Evolutionary conservation across 768 basidiomycete genomes (phyloP).

Genomic region (Russula earlei): DNA sequence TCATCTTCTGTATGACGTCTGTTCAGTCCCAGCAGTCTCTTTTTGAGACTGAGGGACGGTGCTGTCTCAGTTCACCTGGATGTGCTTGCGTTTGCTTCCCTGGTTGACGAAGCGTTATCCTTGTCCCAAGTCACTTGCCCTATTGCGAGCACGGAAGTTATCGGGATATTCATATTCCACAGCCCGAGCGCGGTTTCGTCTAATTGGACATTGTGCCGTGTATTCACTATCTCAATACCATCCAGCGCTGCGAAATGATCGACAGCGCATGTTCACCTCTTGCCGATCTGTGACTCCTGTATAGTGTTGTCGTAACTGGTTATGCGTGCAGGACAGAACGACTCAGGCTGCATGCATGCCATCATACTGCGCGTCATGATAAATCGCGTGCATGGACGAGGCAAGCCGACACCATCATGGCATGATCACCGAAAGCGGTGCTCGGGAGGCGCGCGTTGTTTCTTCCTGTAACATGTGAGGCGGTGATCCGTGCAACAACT

Average conservation of each 20-base stretch:
- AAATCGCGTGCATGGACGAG: no score
- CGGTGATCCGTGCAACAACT: no score
- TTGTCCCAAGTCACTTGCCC: neutral
- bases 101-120: neutral
- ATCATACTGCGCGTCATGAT: no score
- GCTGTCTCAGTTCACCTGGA: neutral
- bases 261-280: slow-evolving; percentile 7
- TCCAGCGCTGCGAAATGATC: slow-evolving; percentile 17
- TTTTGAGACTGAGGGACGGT: neutral
- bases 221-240: slow-evolving; percentile 16
- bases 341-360: no score
- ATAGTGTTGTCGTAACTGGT: no score
- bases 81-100: neutral
- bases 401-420: no score
- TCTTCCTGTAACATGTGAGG: no score
- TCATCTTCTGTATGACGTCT: slow-evolving; percentile 38
- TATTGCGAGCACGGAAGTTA: neutral
- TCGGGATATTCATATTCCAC: slow-evolving; percentile 12
- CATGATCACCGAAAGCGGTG: no score
- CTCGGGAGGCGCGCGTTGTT: no score
- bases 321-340: no score
- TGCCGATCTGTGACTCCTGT: no score
- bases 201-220: slow-evolving; percentile 6
- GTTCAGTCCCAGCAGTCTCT: neutral
- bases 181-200: slow-evolving; percentile 6